Conservation (phyloP, 768 basidiomycete genomes). For the Melanogaster broomeanus region DNA sequence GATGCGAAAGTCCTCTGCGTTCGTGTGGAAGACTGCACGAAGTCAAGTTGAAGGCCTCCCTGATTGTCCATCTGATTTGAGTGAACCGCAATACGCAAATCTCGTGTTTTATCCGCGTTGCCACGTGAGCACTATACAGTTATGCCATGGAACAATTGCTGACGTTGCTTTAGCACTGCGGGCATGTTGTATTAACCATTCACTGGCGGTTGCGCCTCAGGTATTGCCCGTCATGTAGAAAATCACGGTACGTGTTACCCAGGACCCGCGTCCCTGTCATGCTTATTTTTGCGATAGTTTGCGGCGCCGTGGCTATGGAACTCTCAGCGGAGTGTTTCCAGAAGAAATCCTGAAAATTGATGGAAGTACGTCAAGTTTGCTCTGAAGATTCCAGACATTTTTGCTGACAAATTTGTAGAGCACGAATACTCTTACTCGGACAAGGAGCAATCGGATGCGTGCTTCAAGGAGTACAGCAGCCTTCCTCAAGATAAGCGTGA, state of each 20-base stretch:
- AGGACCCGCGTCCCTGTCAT: not conserved
- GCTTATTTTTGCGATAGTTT: too few species aligned
- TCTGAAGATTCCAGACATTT: not conserved
- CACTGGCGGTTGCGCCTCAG: not conserved
- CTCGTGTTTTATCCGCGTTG: slow-evolving; percentile 34
- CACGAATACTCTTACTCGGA: not conserved
- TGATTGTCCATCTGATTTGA: slow-evolving; percentile 41
- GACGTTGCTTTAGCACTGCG: not conserved
- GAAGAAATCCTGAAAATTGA: not conserved
- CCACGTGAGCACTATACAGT: not conserved
- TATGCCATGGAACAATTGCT: not conserved
- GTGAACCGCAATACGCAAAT: slow-evolving; percentile 43
- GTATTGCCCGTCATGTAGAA: not conserved
- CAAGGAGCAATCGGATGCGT: not conserved
- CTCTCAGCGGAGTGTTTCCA: not conserved
- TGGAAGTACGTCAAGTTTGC: not conserved
- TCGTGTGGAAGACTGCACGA: slow-evolving; percentile 26
- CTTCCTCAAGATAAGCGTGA: not conserved
- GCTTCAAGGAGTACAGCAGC: not conserved
- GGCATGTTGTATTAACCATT: not conserved
- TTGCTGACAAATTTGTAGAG: not conserved
- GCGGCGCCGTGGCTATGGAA: too few species aligned
- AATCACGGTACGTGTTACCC: not conserved
- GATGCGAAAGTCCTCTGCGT: slow-evolving; percentile 26
- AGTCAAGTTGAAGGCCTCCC: slow-evolving; percentile 39